Percentiles rank a stretch among this genome's conserved stretches.
Evolutionary conservation across 2,329 filamentous ascomycete species (phyloP).

Genomic region (Ceratocystis destructans): DNA sequence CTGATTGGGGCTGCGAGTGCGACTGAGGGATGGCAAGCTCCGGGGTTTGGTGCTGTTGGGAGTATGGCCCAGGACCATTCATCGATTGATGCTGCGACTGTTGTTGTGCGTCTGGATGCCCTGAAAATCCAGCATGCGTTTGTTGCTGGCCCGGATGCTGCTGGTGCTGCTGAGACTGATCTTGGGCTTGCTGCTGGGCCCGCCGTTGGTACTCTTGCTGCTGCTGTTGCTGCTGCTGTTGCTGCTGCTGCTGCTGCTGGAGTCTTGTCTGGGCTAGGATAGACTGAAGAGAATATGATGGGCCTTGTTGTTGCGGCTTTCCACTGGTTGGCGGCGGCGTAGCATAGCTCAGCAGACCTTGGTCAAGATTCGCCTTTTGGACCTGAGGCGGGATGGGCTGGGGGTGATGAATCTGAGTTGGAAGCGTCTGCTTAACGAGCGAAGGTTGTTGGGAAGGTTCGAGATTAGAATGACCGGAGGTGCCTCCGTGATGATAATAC

Average conservation of each 20-base stretch:
- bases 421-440: conserved; percentile 23
- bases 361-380: conserved; percentile 33
- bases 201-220: conserved; percentile 19
- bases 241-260: conserved; percentile 16
- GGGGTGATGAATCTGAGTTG: conserved; percentile 27
- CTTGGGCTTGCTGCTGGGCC: conserved; percentile 10
- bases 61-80: conserved; percentile 2
- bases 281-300: conserved; percentile 11
- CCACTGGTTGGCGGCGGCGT: conserved; percentile 19
- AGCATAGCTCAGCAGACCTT: conserved; percentile 19
- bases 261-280: conserved; percentile 17
- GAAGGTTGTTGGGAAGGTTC: conserved; percentile 36
- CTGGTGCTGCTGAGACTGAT: conserved; percentile 14
- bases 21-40: conserved; percentile 2
- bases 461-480: conserved; percentile 42
- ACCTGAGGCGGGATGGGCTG: conserved; percentile 43
- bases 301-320: conserved; percentile 14
- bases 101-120: neutral
- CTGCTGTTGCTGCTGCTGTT: conserved; percentile 16
- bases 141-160: conserved; percentile 12
- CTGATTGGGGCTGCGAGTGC: conserved; percentile 16
- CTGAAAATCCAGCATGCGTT: neutral
- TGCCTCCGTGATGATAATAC: conserved; percentile 32
- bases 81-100: conserved; percentile 1
- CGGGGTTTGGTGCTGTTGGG: conserved; percentile 10